Base-by-base conservation (phyloP, 2,329 filamentous ascomycete genomes). In the Thelonectria blattea region DNA sequence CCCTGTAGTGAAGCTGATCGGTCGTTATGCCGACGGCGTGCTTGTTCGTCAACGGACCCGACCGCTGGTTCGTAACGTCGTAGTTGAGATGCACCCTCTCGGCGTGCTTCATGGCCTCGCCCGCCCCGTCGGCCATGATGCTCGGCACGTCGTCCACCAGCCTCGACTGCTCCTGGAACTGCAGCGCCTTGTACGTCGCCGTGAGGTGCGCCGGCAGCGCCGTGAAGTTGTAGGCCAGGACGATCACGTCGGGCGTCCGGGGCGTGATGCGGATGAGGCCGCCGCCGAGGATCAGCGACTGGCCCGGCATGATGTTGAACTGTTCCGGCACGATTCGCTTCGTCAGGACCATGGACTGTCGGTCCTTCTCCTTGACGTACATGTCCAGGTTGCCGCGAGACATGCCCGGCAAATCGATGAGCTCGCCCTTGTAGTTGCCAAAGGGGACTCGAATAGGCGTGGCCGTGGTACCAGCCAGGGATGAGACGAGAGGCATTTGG, bases 361-460 rank as follows among this genome's bases (percentile, higher is more conserved):
- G 88, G 69, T 91, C 79, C 62, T 89, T 81, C 42, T 89, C 84
- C 42, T 84, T 79, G 49, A 97, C 89, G 71, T 90, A 88, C 1
- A 85, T 77, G 49, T 92, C 89, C 7, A 98, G 80, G 15, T 88
- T 85, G 24, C 87, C 89, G 47, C 95, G 88, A 9, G 88, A 85
- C 34, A 99, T 80, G 1, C 95, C 95, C 0, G 95, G 95, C 14
- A 99, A 83, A 73, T 99, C 95, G 69, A 99, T 92, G 34, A 99
- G 82, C 75, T 99, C 96, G 57, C 95, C 95, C 70, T 87, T 90
- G 22, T 91, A 90, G 61, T 87, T 87, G 47, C 93, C 93, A 72
- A 95, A 99, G 1, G 93, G 92, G 17, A 98, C 87, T 27, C 95
- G 89, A 67, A 99, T 98, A 0, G 95, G 95, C 0, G 93, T 96